Evolutionary conservation across 2,329 filamentous ascomycete genomes (phyloP).

Genomic region (Tolypocladium tropicale): DNA sequence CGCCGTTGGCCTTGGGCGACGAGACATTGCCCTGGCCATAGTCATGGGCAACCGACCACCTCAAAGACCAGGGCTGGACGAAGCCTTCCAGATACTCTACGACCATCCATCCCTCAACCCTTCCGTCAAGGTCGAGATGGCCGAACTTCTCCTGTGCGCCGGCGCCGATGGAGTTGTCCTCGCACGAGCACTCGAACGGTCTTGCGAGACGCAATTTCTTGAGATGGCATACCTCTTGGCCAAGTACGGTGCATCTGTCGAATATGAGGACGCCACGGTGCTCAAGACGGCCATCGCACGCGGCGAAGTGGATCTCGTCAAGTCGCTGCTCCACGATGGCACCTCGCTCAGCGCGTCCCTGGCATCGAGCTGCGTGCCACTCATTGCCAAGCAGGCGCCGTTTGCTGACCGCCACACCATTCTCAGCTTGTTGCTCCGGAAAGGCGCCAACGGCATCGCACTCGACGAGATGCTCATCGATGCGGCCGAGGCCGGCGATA

Average conservation of each 20-base stretch:
- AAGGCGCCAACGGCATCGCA: constrained; percentile 36
- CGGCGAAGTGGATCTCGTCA: constrained; percentile 35
- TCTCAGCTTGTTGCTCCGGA: constrained; percentile 35
- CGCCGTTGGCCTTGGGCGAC: constrained; percentile 36
- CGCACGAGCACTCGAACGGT: constrained; percentile 35
- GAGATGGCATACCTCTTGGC: constrained; percentile 46
- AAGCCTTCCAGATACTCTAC: constrained; percentile 39
- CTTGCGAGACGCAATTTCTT: constrained; percentile 38
- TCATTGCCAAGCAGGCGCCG: constrained; percentile 35
- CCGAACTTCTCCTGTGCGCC: constrained; percentile 47
- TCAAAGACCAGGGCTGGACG: constrained; percentile 33
- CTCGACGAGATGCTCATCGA: constrained; percentile 41
- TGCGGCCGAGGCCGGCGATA: constrained; percentile 36
- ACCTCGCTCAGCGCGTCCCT: constrained; percentile 30
- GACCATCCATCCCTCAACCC: constrained; percentile 34
- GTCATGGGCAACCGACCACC: constrained; percentile 43
- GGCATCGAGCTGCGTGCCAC: constrained; percentile 39
- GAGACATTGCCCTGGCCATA: constrained; percentile 45
- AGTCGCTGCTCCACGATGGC: constrained; percentile 34
- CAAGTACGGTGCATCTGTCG: constrained; percentile 41
- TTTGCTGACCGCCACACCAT: constrained; percentile 34
- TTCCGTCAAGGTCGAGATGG: constrained; percentile 38
- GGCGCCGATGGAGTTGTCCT: constrained; percentile 43
- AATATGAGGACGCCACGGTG: constrained; percentile 39
- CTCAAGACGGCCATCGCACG: constrained; percentile 36